Percentiles rank a stretch among this genome's conserved stretches.
These are phyloP conservation scores for Fusarium fracticaudum DNA, from an alignment of 2,329 filamentous ascomycete genomes.

Conservation along the genomic window DNA sequence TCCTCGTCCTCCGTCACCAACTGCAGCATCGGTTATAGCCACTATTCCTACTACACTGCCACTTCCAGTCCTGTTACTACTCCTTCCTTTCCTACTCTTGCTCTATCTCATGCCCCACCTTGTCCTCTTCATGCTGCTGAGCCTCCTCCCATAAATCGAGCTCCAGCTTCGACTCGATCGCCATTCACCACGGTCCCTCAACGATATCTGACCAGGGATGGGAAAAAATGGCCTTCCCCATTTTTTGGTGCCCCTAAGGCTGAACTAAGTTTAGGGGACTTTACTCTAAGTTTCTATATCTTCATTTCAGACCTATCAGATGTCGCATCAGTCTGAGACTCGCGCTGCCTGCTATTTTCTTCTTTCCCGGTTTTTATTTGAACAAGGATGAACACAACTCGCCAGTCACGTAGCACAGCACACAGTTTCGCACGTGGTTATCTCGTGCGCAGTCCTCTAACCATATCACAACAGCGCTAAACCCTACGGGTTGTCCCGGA, in stretches of 20 bases:
- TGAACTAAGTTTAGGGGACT: background rate
- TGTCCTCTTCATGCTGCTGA: background rate
- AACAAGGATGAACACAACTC: background rate
- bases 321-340: background rate
- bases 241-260: background rate
- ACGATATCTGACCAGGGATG: background rate
- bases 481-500: background rate
- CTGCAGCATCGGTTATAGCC: background rate
- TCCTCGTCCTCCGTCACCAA: background rate
- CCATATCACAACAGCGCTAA: accelerated
- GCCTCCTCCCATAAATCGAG: background rate
- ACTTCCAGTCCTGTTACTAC: background rate
- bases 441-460: background rate
- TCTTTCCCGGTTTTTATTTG: too few relatives aligned
- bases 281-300: background rate
- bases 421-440: background rate
- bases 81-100: background rate
- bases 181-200: background rate
- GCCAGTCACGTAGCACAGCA: background rate
- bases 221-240: accelerated
- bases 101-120: background rate
- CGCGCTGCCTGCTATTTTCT: background rate
- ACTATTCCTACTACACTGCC: background rate
- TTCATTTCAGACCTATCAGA: background rate
- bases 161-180: background rate